Base-by-base conservation (phyloP, 176 grass and related monocot species). In the Zoysia japonica region DNA sequence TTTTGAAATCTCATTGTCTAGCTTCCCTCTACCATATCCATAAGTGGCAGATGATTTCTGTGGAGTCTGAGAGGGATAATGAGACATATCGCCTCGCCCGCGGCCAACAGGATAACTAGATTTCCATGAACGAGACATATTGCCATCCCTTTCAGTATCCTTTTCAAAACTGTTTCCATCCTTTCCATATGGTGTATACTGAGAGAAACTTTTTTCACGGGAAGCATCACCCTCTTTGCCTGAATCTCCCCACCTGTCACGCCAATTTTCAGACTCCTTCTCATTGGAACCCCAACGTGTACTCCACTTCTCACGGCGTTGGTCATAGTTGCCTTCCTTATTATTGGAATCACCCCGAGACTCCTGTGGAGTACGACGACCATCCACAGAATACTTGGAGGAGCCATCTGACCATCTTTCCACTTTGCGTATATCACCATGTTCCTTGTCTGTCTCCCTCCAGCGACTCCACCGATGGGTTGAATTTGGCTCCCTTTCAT, bases 401-500 rank as follows among this genome's bases (percentile, higher is more conserved):
- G 65, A 72, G 79, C 89, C 87, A 66, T 94, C 89, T 85, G 86
- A 82, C 92, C 92, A 89, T 64, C 82, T 90, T 72, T 91, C 92
- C 19, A 79, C 74, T 71, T 83, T 90, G 54, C 64, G 91, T 56
- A 68, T 20, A 84, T 97, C 91, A 74, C 80, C 87, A 54, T 80
- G 89, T 86, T 93, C 92, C 76, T 91, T 90, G 13, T 97, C 90
- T 35, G 83, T 86, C 74, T 89, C 91, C 90, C 84, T 93, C 92
- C 92, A 86, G 47, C 82, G 83, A 72, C 76, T 86, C 70, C 92
- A 93, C 74, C 92, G 84, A 77, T 76, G 84, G 70, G 83, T 83
- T 49, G 89, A 83, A 88, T 88, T 97, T 74, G 87, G 88, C 76
- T 99, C 96, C 56, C 96, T 88, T 82, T 99, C 96, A 80, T 99